Evolutionary conservation across 2,329 filamentous ascomycete genomes (phyloP).

Genomic region (Amauroascus verrucosus): DNA sequence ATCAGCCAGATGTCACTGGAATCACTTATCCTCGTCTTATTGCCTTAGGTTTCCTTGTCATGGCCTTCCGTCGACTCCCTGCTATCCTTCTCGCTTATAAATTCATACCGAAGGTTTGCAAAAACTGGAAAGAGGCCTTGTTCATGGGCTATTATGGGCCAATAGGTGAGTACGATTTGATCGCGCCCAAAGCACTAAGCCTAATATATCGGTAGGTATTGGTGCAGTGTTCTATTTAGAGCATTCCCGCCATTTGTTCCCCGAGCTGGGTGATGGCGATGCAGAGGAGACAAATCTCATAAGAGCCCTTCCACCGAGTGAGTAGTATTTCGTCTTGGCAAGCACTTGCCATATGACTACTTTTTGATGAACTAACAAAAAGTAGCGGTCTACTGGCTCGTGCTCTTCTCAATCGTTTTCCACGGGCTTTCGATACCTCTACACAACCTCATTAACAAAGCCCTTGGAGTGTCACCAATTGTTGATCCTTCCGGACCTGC

Average conservation of each 20-base stretch:
- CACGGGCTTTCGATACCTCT: conserved; percentile 33
- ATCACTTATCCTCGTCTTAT: conserved; percentile 44
- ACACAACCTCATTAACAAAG: conserved; percentile 27
- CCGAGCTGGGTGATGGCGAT: conserved; percentile 31
- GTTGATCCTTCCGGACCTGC: conserved; percentile 25
- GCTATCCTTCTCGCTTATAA: conserved; percentile 46
- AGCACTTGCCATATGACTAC: neutral
- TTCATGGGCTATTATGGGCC: conserved; percentile 50
- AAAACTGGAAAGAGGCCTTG: conserved; percentile 48
- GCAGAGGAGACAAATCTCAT: conserved; percentile 34
- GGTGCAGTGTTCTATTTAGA: conserved; percentile 41
- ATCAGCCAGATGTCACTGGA: conserved; percentile 42
- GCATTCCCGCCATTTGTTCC: conserved; percentile 37
- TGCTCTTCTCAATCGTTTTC: conserved; percentile 33
- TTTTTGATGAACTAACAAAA: neutral
- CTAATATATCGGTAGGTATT: conserved; percentile 25
- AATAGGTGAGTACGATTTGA: conserved; percentile 24
- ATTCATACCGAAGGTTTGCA: conserved; percentile 44
- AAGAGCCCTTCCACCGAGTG: conserved; percentile 33
- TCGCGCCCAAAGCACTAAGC: neutral
- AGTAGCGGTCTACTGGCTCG: conserved; percentile 38
- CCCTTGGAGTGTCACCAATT: conserved; percentile 24
- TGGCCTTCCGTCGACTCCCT: conserved; percentile 49
- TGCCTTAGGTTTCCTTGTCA: conserved; percentile 43
- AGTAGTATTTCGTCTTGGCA: neutral